Evolutionary conservation across 257 asterid species (phyloP), one percentile per base, ranked within the genome.

Genomic region (Plectranthus barbatus): DNA sequence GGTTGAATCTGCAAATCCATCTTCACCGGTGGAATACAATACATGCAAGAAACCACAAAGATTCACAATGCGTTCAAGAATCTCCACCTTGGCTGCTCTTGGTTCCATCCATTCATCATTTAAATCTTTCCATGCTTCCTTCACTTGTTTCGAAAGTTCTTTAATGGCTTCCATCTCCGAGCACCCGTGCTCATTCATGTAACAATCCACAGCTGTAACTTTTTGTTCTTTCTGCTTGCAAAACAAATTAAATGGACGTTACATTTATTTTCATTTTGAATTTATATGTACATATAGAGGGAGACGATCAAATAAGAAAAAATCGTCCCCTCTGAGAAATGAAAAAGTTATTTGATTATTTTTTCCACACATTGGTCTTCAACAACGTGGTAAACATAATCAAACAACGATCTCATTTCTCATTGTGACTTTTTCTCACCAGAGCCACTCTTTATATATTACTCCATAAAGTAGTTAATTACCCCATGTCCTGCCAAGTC

Each of bases 121-220:
- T 10, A 76, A 52, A 52, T 57, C 77, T 17, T 76, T 76, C 81
- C 78, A 67, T 4, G 75, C 75, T 6, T 62, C 56, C 10, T 21
- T 18, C 7, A 67, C 69, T 44, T 26, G 66, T 9, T 47, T 20
- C 18, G 37, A n/a, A 5, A 79, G 44, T 18, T 54, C 70, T 20
- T 0, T 7, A 37, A 7, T 20, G 18, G 75, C 70, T 24, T 72
- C 72, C 47, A 9, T 55, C 48, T 71, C 56, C 10, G 76, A 52
- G 15, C 41, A 56, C 9, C 67, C 37, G 0, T 55, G 20, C 50
- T 76, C 29, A 0, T 64, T 69, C 76, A 74, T 74, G 39, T 74
- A 82, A 23, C 83, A 76, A 4, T 66, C 61, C n/a, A 82, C 56
- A 0, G 67, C 76, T 0, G 79, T 6, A 1, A 68, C 17, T 45